A percentile compares a stretch with the other conserved stretches of the same genome.
Evolutionary conservation across 2,329 filamentous ascomycete genomes (phyloP).

Genomic region (Macroventuria anomochaeta): DNA sequence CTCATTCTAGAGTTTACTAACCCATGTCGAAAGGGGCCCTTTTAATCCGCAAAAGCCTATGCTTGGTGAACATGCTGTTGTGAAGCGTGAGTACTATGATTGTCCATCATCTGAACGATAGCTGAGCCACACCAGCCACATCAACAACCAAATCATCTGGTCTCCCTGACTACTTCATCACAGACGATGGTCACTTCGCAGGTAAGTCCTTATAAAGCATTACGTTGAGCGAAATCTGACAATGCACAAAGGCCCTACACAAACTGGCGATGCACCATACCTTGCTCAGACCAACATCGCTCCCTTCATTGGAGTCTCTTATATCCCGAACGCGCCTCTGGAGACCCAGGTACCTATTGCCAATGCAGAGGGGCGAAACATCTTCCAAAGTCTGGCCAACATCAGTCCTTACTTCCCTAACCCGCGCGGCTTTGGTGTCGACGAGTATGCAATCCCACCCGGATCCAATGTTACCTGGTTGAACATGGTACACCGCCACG

Average conservation of each 20-base stretch:
- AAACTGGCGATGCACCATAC: conserved; percentile 73
- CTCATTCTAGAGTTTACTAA: background rate
- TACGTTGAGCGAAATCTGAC: conserved; percentile 4
- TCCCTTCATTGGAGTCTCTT: conserved; percentile 65
- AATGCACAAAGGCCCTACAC: conserved; percentile 64
- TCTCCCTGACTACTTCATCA: conserved; percentile 44
- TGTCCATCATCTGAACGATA: background rate
- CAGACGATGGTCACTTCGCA: conserved; percentile 39
- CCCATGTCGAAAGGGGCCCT: conserved; percentile 13
- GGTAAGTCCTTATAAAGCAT: conserved; percentile 16
- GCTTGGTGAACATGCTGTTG: conserved; percentile 18
- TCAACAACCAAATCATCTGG: conserved; percentile 28
- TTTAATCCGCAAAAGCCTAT: conserved; percentile 25
- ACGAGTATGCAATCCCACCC: conserved; percentile 71
- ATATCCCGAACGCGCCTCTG: conserved; percentile 71
- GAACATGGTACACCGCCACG: conserved; percentile 76
- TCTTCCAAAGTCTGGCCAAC: conserved; percentile 74
- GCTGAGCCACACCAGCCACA: conserved; percentile 28
- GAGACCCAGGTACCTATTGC: conserved; percentile 73
- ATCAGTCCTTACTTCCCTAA: conserved; percentile 74
- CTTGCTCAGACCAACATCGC: conserved; percentile 74
- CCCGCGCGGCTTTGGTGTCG: conserved; percentile 72
- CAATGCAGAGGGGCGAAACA: conserved; percentile 64
- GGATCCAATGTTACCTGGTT: conserved; percentile 74
- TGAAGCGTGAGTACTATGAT: conserved; percentile 32